Base-by-base conservation (phyloP, 306 rosid genomes). In the Luffa acutangula region DNA sequence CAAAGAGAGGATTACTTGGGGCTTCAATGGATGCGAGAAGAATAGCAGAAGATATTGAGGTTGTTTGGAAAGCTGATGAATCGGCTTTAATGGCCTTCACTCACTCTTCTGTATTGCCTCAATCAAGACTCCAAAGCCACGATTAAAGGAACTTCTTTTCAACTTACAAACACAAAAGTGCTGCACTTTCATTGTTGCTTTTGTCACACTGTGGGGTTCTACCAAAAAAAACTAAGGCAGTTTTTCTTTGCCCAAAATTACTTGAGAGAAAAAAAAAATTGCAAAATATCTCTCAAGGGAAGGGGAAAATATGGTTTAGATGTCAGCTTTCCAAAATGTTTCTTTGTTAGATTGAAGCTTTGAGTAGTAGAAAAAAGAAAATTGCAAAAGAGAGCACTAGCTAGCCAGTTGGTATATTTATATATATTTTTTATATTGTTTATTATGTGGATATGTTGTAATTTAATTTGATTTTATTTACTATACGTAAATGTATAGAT, bases 11-110 rank as follows among this genome's bases (percentile, higher is more conserved):
- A 3, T 33, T 79, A 0, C 82, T 79, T 7, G 82, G 82, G 3
- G 82, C 77, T 53, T 67, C 82, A 34, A 66, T 67, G 62, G 82
- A 79, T 69, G 82, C 82, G 3, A 69, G 12, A 42, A 79, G 54
- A 59, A 67, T 69, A 43, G 63, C 82, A 25, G 57, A 79, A 56
- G 82, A 79, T 31, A 79, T 79, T 69, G 56, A 79, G 3, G 39
- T 79, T 69, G 8, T 45, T 42, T 79, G 59, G 46, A 65, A 79
- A 63, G 76, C 81, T 48, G 45, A 58, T 36, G 15, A 36, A 7
- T 42, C 48, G 5, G 8, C 66, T 60, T 31, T 60, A 9, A 58
- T 37, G 41, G 12, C 71, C 9, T 60, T 46, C 71, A 20, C 71
- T 58, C 21, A 37, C 73, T 60, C 39, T 25, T 13, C 57, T 59